phyloP scores from a whole-genome alignment of 2,329 filamentous ascomycete species.

The Verticillium albo-atrum region DNA sequence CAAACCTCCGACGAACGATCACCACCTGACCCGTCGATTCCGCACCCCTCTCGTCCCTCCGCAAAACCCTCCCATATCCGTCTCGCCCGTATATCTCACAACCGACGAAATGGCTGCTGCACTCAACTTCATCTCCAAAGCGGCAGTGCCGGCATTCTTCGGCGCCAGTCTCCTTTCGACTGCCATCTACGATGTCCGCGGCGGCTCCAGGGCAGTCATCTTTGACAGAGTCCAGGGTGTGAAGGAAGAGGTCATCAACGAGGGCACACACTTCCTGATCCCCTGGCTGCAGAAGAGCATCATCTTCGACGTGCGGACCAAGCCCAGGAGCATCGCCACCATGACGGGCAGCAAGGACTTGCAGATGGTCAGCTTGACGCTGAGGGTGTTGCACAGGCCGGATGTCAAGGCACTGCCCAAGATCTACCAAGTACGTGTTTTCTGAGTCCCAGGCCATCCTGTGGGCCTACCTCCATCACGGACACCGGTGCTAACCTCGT shows the following conservation, averaged over 20 bases:
- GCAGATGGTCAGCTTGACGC: slow-evolving; percentile 98
- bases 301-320: slow-evolving; percentile 94
- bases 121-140: slow-evolving; percentile 59
- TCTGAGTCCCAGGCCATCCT: background rate
- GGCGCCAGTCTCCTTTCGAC: slow-evolving; percentile 66
- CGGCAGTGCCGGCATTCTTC: slow-evolving; percentile 69
- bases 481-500: slow-evolving; percentile 2
- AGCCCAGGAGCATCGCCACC: slow-evolving; percentile 94
- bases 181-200: slow-evolving; percentile 94
- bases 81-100: slow-evolving; percentile 31
- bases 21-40: background rate
- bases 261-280: slow-evolving; percentile 94
- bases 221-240: slow-evolving; percentile 93
- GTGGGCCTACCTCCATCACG: background rate
- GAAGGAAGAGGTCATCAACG: slow-evolving; percentile 86
- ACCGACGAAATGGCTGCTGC: slow-evolving; percentile 45
- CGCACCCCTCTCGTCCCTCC: background rate
- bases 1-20: background rate
- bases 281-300: slow-evolving; percentile 95
- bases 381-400: slow-evolving; percentile 90
- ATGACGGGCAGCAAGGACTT: slow-evolving; percentile 98
- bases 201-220: slow-evolving; percentile 92
- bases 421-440: slow-evolving; percentile 83
- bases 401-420: slow-evolving; percentile 90
- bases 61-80: background rate